phyloP scores from a whole-genome alignment of 495 filamentous ascomycete genomes.

The Cercophora samala region DNA sequence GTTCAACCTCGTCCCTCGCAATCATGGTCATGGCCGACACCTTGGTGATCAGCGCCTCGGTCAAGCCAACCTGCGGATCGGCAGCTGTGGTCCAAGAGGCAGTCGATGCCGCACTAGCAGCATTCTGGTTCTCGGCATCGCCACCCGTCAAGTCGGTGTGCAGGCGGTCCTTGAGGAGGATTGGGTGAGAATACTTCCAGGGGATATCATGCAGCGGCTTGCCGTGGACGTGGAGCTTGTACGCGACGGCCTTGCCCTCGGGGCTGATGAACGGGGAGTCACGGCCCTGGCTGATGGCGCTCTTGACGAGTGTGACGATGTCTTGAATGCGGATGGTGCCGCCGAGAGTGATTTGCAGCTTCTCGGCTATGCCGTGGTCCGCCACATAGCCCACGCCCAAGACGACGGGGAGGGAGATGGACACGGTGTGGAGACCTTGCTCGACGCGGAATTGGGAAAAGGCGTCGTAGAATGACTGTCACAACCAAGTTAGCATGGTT shows the following conservation, averaged over 20 bases:
- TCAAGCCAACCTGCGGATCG: neutral
- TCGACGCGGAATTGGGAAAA: neutral
- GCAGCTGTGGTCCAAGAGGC: neutral
- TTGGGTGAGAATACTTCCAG: constrained; percentile 1
- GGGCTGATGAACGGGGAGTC: constrained; percentile 4
- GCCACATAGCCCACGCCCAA: neutral
- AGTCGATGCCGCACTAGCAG: neutral
- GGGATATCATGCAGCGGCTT: neutral
- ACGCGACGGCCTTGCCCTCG: neutral
- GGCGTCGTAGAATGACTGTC: neutral
- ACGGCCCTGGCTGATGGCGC: neutral
- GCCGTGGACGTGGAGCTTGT: neutral
- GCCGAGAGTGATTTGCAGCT: neutral
- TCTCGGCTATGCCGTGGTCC: neutral
- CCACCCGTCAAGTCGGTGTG: neutral
- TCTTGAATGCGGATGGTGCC: constrained; percentile 1
- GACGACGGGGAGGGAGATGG: constrained; percentile 2
- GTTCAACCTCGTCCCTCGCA: constrained; percentile 5
- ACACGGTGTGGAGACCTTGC: neutral
- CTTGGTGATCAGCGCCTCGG: neutral
- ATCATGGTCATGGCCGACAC: constrained; percentile 6
- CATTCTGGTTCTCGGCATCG: neutral
- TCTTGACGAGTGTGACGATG: neutral
- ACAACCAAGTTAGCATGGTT: no score
- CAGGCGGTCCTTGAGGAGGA: constrained; percentile 2